phyloP scores from a whole-genome alignment of 352 stramenopile species.

The Phytophthora cryptogea region DNA sequence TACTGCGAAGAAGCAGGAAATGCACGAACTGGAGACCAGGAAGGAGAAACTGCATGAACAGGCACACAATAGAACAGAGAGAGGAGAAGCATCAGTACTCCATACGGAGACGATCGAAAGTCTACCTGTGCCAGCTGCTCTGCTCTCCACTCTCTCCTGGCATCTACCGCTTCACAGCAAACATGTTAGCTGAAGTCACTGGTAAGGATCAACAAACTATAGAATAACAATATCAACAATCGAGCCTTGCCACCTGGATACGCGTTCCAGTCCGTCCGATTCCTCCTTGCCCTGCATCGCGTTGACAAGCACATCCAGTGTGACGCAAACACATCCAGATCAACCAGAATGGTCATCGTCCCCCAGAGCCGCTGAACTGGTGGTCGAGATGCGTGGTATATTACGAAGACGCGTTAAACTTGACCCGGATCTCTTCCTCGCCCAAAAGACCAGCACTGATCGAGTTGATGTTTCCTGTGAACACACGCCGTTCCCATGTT shows the following conservation, averaged over 20 bases:
- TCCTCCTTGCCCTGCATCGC: neutral
- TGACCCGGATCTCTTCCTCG: conserved; percentile 96
- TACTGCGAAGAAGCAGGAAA: conserved; percentile 34
- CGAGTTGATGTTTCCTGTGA: conserved; percentile 90
- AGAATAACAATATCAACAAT: conserved; percentile 35
- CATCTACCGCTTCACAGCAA: conserved; percentile 30
- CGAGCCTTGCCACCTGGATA: conserved; percentile 26
- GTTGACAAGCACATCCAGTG: conserved; percentile 2
- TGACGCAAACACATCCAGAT: conserved; percentile 13
- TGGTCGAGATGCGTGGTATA: conserved; percentile 41
- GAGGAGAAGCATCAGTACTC: conserved; percentile 28
- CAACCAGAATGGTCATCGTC: conserved; percentile 17
- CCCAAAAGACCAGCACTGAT: conserved; percentile 89
- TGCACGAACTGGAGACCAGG: conserved; percentile 17
- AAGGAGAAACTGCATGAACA: conserved; percentile 25
- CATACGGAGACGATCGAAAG: conserved; percentile 31
- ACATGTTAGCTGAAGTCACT: conserved; percentile 26
- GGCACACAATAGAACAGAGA: conserved; percentile 40
- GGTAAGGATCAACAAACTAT: conserved; percentile 22
- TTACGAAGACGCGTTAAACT: conserved; percentile 89
- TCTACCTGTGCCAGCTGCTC: conserved; percentile 33
- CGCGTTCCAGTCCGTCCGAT: conserved; percentile 10
- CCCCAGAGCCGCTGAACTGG: conserved; percentile 20
- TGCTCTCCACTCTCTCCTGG: conserved; percentile 27
- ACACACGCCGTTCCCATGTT: conserved; percentile 94